phyloP scores from a whole-genome alignment of 1,284 basidiomycete species.

The Sanghuangporus baumii region DNA sequence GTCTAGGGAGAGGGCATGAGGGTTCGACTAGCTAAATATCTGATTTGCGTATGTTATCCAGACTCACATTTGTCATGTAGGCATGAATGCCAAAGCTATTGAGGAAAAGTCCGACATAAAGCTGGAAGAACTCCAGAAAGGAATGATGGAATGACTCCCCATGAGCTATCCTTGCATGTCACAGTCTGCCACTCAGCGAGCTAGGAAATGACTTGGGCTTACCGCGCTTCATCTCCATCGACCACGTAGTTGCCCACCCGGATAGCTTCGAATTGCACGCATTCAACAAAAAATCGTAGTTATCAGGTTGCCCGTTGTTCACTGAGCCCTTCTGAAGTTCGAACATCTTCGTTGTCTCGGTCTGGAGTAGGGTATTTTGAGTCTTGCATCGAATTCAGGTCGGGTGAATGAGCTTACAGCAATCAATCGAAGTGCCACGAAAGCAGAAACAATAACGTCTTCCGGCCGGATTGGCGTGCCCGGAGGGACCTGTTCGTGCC shows the following conservation, averaged over 20 bases:
- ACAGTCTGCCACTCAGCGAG: conserved; percentile 5
- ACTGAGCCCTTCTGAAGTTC: conserved; percentile 45
- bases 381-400: conserved; percentile 1
- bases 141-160: conserved; percentile 67
- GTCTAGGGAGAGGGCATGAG: conserved; percentile 15
- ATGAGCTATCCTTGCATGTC: conserved; percentile 38
- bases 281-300: conserved; percentile 62
- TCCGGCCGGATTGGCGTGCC: conserved; percentile 56
- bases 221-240: conserved; percentile 66
- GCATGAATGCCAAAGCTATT: conserved; percentile 75
- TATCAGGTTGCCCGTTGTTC: conserved; percentile 42
- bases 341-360: conserved; percentile 71
- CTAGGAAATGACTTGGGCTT: conserved; percentile 17
- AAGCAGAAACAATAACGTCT: conserved; percentile 72
- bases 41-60: neutral
- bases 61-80: conserved; percentile 48
- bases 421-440: conserved; percentile 68
- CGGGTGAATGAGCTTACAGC: conserved; percentile 41
- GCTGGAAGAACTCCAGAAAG: conserved; percentile 66
- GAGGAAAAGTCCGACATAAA: conserved; percentile 71
- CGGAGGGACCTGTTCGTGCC: conserved; percentile 54
- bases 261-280: conserved; percentile 67
- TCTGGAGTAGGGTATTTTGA: conserved; percentile 33
- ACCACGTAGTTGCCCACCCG: conserved; percentile 65
- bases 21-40: neutral